Evolutionary conservation across 2,329 filamentous ascomycete species (phyloP).

Genomic region (Epichloe gansuensis): DNA sequence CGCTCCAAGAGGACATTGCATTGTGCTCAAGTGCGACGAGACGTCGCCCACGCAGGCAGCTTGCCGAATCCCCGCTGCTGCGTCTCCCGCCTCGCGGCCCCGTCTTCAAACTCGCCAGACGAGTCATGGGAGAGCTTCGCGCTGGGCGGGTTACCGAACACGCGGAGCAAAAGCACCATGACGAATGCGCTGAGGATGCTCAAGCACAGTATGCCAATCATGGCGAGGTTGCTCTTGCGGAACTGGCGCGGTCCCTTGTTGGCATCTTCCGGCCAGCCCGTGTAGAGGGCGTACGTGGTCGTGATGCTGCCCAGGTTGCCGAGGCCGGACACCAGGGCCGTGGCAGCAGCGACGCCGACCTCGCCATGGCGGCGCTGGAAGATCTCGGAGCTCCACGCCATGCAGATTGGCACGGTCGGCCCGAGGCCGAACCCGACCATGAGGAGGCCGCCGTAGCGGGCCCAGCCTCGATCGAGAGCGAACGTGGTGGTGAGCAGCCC

Average conservation of each 20-base stretch:
- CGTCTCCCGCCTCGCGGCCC: conserved; percentile 45
- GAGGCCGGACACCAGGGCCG: conserved; percentile 73
- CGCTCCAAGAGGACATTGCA: background rate
- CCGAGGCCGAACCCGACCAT: conserved; percentile 85
- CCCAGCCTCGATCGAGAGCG: conserved; percentile 58
- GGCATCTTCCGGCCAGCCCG: conserved; percentile 70
- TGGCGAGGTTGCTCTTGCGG: conserved; percentile 71
- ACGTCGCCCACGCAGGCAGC: conserved; percentile 23
- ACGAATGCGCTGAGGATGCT: conserved; percentile 61
- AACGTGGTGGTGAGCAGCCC: conserved; percentile 72
- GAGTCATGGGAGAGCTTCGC: conserved; percentile 31
- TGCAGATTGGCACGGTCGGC: conserved; percentile 82
- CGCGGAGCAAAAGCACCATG: conserved; percentile 54
- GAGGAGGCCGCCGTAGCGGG: conserved; percentile 75
- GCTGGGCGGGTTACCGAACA: conserved; percentile 41
- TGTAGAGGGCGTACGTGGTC: conserved; percentile 81
- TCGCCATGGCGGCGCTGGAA: conserved; percentile 84
- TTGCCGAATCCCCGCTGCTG: conserved; percentile 45
- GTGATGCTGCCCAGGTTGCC: conserved; percentile 78
- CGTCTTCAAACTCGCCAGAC: conserved; percentile 39
- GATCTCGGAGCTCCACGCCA: conserved; percentile 86
- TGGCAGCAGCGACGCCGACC: conserved; percentile 76
- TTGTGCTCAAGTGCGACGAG: conserved; percentile 15
- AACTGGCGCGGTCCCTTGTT: conserved; percentile 56
- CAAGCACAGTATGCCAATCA: conserved; percentile 71